Conservation (phyloP, 2,329 filamentous ascomycete species). For the Thelonectria olida region DNA sequence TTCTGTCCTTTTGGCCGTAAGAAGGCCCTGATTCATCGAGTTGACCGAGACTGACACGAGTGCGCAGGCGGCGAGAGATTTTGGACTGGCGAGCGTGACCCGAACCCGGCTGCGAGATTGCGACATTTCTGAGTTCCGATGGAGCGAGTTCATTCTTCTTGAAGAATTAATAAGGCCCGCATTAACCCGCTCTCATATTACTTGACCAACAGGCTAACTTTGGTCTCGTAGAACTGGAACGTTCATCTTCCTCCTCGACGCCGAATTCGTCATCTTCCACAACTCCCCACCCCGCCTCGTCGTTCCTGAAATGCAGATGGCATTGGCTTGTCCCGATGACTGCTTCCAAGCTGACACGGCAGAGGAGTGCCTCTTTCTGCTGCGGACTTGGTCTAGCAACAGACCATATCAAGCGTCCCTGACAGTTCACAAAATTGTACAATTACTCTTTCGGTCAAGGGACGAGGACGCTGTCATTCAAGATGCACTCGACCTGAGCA, state of each 20-base stretch:
- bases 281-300: conserved; percentile 6
- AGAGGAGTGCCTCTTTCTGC: conserved; percentile 2
- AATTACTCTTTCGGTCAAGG: background rate
- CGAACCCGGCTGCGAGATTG: background rate
- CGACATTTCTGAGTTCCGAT: background rate
- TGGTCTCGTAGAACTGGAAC: background rate
- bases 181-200: too few species aligned
- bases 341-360: conserved; percentile 5
- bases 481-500: background rate
- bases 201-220: too few species aligned
- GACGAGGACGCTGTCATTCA: background rate
- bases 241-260: conserved; percentile 1
- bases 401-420: background rate
- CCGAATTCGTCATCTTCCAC: background rate
- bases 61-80: background rate
- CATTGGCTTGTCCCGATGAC: background rate
- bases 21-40: background rate
- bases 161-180: background rate
- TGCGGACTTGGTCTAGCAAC: background rate
- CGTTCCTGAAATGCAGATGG: background rate
- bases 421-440: background rate
- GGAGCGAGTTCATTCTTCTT: background rate
- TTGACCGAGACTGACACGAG: background rate
- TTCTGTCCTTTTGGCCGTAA: background rate
- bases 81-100: background rate